phyloP scores from a whole-genome alignment of 208 protist genomes.

The Crithidia thermophila region DNA sequence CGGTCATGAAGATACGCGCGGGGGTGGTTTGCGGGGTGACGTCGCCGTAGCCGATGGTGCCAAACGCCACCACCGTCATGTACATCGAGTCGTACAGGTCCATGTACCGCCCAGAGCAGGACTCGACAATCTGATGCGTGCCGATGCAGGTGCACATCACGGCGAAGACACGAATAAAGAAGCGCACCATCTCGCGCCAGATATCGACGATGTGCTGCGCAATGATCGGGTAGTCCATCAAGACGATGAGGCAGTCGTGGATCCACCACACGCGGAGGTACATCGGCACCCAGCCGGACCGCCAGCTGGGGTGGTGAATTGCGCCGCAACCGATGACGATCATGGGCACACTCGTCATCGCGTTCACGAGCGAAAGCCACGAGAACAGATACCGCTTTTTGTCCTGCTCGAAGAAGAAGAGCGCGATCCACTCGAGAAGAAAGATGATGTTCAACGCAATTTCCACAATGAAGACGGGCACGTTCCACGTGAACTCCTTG shows the following conservation, averaged over 20 bases:
- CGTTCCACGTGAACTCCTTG: constrained; percentile 55
- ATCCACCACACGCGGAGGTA: constrained; percentile 87
- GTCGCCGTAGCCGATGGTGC: constrained; percentile 84
- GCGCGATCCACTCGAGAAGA: constrained; percentile 60
- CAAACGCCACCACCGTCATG: constrained; percentile 72
- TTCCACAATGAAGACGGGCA: constrained; percentile 58
- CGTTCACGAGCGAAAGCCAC: constrained; percentile 68
- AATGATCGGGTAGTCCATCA: constrained; percentile 76
- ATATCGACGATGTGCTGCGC: constrained; percentile 55
- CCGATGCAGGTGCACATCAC: constrained; percentile 75
- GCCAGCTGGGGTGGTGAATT: constrained; percentile 46
- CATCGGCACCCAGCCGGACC: constrained; percentile 76
- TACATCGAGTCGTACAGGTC: constrained; percentile 75
- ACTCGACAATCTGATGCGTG: constrained; percentile 79
- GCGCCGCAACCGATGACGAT: constrained; percentile 68
- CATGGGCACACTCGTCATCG: constrained; percentile 82
- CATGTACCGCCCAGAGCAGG: constrained; percentile 51
- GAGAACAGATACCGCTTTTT: constrained; percentile 68
- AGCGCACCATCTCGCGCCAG: constrained; percentile 63
- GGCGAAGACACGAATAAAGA: constrained; percentile 62
- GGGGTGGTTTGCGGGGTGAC: constrained; percentile 46
- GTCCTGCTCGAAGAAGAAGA: constrained; percentile 72
- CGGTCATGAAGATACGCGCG: constrained; percentile 68
- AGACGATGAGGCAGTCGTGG: constrained; percentile 55
- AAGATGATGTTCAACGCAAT: constrained; percentile 80